These are phyloP conservation scores for Solanum hybrid DNA, from an alignment of 305 asterid genomes.

Conservation along the genomic window DNA sequence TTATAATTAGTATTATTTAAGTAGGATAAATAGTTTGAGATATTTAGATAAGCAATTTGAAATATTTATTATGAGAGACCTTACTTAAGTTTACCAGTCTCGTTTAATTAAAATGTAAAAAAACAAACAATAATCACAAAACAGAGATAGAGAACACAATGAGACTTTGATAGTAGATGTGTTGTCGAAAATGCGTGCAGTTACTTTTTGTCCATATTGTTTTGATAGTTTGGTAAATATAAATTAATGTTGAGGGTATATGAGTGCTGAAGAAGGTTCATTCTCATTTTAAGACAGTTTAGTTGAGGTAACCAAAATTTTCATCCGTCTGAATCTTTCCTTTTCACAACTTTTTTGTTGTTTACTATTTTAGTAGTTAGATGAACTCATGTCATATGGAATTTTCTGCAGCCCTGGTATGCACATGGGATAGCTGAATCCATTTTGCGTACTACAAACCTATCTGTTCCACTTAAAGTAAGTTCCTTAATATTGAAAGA, in stretches of 20 bases:
- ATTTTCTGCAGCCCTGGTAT: constrained; percentile 78
- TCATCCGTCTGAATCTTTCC: neutral
- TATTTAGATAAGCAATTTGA: neutral
- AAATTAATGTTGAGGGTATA: neutral
- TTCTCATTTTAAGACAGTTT: neutral
- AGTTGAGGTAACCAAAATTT: neutral
- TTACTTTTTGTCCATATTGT: neutral
- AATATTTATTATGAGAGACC: neutral
- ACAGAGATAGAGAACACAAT: neutral
- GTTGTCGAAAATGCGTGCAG: neutral
- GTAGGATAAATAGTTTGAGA: neutral
- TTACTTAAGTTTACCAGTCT: neutral
- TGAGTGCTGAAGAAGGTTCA: neutral
- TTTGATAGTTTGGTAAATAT: neutral
- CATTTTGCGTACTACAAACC: constrained; percentile 78
- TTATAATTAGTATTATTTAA: neutral
- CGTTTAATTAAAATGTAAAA: neutral
- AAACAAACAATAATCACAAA: neutral
- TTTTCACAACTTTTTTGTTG: neutral
- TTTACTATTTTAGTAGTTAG: neutral
- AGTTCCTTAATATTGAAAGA: constrained; percentile 17
- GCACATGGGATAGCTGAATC: constrained; percentile 98
- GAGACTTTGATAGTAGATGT: neutral
- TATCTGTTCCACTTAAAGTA: constrained; percentile 83
- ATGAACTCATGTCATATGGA: neutral